A percentile compares a stretch with the other conserved stretches of the same genome.
phyloP scores from a whole-genome alignment of 768 basidiomycete species.

The Amylocystis lapponica region DNA sequence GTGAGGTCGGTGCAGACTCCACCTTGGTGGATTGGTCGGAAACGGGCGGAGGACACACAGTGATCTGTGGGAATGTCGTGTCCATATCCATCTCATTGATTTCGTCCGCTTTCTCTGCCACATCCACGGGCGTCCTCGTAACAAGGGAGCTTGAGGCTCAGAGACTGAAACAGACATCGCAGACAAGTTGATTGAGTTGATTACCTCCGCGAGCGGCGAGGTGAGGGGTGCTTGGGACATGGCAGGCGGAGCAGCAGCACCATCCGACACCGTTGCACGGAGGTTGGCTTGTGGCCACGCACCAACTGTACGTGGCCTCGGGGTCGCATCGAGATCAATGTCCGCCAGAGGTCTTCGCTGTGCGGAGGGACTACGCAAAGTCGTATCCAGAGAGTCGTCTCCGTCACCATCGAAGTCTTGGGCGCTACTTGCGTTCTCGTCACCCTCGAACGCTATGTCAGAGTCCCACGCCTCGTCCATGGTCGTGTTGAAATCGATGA shows the following conservation, averaged over 20 bases:
- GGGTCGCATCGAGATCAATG: conserved; percentile 13
- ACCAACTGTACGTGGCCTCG: conserved; percentile 7
- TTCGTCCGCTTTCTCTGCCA: background rate
- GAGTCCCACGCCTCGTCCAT: conserved; percentile 1
- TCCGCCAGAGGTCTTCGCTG: conserved; percentile 17
- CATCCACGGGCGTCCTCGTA: background rate
- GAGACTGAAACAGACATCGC: conserved; percentile 7
- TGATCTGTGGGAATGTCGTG: conserved; percentile 13
- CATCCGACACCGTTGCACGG: too few relatives aligned
- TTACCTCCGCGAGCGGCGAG: conserved; percentile 24
- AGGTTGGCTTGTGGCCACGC: too few relatives aligned
- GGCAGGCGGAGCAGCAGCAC: too few relatives aligned
- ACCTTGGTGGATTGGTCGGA: conserved; percentile 1
- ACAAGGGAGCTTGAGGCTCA: background rate
- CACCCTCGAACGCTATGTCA: too few relatives aligned
- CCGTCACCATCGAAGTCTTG: too few relatives aligned
- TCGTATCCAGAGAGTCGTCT: too few relatives aligned
- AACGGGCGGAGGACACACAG: conserved; percentile 13
- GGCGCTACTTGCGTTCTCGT: too few relatives aligned
- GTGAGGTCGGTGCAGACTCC: conserved; percentile 1
- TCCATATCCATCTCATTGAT: background rate
- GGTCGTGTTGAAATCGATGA: conserved; percentile 25
- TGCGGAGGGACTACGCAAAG: too few relatives aligned
- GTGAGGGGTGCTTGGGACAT: too few relatives aligned
- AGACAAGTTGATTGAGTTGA: conserved; percentile 24